Base-by-base conservation (phyloP, 73 alveolate genomes). In the Paramecium primaurelia region DNA sequence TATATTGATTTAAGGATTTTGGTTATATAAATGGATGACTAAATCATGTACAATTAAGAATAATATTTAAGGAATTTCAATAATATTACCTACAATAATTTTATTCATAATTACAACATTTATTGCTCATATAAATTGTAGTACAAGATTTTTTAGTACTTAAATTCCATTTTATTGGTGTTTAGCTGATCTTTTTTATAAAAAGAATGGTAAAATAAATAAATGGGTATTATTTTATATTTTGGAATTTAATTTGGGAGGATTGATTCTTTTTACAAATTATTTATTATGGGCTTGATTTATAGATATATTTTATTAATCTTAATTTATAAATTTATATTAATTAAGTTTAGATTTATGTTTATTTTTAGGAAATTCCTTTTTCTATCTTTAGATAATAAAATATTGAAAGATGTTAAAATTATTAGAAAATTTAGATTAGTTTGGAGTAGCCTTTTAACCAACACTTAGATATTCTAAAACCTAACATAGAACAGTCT, bases 271-370 rank as follows among this genome's bases (percentile, higher is more conserved):
- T 2, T 75, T 75, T 75, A 40, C 68, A 75, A 75, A 75, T 75
- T 75, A 32, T 75, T 38, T 34, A 18, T 20, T 75, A 6, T 75
- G 88, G 88, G 58, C 58, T 32, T 75, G 88, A 75, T 75, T 75
- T 68, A 54, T 18, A 54, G 38, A 40, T 40, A 40, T 8, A 16
- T 54, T 18, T 16, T 2, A 18, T 54, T 11, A 18, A 8, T 54
- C 14, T n/a, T 54, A 54, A 16, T 6, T 54, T 54, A n/a, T 49
- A 49, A 49, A 49, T 49, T 49, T 49, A 4, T 49, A 12, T 16
- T 2, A 49, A 22, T 22, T 22, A 22, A 22, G 25, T 49, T 14
- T 16, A 12, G 4, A 49, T 49, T 12, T 14, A 3, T 16, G 25
- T 16, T 49, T 49, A 49, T n/a, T 18, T 51, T 22, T 54, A n/a